Percentiles rank a stretch among this genome's conserved stretches.
Evolutionary conservation across 2,329 filamentous ascomycete genomes (phyloP).

Genomic region (Penicillium sp.): DNA sequence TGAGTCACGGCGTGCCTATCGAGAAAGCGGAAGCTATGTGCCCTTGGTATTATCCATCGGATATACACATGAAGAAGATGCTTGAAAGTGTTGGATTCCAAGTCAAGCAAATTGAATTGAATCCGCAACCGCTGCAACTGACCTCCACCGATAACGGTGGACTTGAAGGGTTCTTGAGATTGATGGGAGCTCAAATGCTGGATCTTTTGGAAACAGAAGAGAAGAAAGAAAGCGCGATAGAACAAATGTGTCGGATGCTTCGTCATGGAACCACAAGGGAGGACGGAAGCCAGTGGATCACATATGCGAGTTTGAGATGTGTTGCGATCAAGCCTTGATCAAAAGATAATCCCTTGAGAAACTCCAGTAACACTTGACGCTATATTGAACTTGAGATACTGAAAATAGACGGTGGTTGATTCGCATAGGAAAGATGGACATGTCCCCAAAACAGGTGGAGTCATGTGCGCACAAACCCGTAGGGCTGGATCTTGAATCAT

Average conservation of each 20-base stretch:
- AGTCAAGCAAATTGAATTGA: not conserved
- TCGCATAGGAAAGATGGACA: no score
- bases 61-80: constrained; percentile 2
- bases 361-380: no score
- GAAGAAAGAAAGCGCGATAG: not conserved
- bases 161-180: constrained; percentile 1
- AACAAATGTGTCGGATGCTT: constrained; percentile 2
- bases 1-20: constrained; percentile 6
- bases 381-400: no score
- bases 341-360: no score
- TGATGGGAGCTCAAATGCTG: constrained; percentile 2
- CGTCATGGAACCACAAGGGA: constrained; percentile 1
- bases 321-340: not conserved
- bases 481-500: no score
- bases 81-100: constrained; percentile 1
- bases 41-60: constrained; percentile 5
- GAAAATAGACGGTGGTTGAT: no score
- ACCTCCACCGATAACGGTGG: not conserved
- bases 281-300: constrained; percentile 5
- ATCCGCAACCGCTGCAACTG: not conserved
- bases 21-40: constrained; percentile 3
- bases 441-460: no score
- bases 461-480: no score
- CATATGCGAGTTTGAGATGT: constrained; percentile 5
- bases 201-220: constrained; percentile 6